Evolutionary conservation across 768 basidiomycete genomes (phyloP), one percentile per base, ranked within the genome.

Genomic region (Mycena rosella): DNA sequence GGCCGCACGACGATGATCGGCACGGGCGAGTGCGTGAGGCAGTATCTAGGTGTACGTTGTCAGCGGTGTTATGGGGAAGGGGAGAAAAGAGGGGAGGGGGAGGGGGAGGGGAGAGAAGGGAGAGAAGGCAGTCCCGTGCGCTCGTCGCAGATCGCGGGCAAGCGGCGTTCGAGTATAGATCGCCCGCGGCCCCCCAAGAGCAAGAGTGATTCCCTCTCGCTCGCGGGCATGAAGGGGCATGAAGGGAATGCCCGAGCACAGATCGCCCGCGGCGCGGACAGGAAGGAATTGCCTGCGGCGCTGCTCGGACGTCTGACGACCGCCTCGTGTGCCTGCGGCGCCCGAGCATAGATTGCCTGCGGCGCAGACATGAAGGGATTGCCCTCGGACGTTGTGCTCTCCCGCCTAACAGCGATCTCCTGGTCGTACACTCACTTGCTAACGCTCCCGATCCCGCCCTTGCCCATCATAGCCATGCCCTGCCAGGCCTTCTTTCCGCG

Each of bases 1-100:
- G 96, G 95, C 4, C 95, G 87, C 45, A 99, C 96, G 57, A 99
- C 97, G 68, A 99, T 96, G 72, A 98, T 94, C 2, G 97, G 97
- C 0, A 99, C 95, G 1, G 97, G 96, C 0, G 95, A 96, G 75
- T 94, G 96, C 20, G 93, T 91, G 47, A 98, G 87, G 68, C 93
- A 95, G 75, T 94, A 93, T 71, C 90, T 92, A n/a, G n/a, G n/a
- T n/a, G 67, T 40, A 15, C 14, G 38, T 8, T 40, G 38, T 34
- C 38, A 15, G 9, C 14, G 17, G 38, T 18, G 7, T 40, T 15
- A 18, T 55, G 74, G n/a, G 42, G 17, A 30, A 7, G 29, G 6
- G 40, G 49, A 24, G 34, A 53, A 34, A 29, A 58, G 47, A 58
- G 40, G 7, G 52, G 44, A 40, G 44, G 63, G 15, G n/a, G 59